A percentile compares a stretch with the other conserved stretches of the same genome.
Evolutionary conservation across 768 basidiomycete species (phyloP).

Genomic region (Cyclocybe aegerita): DNA sequence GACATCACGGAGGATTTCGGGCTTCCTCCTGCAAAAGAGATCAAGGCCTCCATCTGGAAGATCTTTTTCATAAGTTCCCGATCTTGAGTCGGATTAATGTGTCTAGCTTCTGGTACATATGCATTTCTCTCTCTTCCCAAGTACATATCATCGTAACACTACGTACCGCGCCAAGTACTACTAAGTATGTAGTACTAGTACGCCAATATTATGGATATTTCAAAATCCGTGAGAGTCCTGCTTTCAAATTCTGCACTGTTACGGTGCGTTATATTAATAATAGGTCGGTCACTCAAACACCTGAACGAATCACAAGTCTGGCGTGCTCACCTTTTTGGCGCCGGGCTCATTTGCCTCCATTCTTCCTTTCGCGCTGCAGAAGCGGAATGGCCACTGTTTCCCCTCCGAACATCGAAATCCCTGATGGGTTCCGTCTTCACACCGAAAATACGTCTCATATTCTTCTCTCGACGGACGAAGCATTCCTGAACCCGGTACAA

Average conservation of each 20-base stretch:
- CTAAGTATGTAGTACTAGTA: no score
- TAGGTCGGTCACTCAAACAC: not conserved
- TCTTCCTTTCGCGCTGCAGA: conserved; percentile 6
- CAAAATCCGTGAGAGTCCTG: no score
- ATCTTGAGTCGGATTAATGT: no score
- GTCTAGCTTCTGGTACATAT: no score
- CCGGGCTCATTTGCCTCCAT: conserved; percentile 3
- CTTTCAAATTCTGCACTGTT: no score
- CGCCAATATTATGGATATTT: no score
- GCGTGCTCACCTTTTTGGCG: not conserved
- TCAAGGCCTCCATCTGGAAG: conserved; percentile 30
- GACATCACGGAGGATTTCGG: conserved; percentile 48
- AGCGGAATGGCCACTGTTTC: conserved; percentile 20
- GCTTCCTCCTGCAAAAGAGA: conserved; percentile 33
- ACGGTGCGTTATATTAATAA: no score
- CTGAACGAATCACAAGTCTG: not conserved
- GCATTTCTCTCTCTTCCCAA: no score
- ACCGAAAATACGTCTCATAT: conserved; percentile 82
- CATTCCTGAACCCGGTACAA: conserved; percentile 96
- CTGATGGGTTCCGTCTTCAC: conserved; percentile 76
- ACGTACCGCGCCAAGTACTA: no score
- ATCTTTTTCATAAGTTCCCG: conserved; percentile 24
- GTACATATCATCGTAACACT: no score
- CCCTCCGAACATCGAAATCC: conserved; percentile 37
- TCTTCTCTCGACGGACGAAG: conserved; percentile 76